Evolutionary conservation across 495 filamentous ascomycete genomes (phyloP).

Genomic region (Daldinia vernicosa): DNA sequence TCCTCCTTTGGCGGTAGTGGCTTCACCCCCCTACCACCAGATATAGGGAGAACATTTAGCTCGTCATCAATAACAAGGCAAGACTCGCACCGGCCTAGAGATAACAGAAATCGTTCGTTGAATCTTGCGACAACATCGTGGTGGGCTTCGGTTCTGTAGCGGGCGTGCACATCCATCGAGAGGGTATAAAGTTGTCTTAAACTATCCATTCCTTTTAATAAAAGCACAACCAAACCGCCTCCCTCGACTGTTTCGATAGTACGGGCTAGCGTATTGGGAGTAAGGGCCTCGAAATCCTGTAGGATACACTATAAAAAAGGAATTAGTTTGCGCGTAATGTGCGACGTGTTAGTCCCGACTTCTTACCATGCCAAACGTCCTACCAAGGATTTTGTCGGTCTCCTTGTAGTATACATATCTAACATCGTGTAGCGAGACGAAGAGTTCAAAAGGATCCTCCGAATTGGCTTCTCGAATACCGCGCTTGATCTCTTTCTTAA

Average conservation of each 20-base stretch:
- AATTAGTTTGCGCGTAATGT: slow-evolving; percentile 21
- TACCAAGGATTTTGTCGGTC: slow-evolving; percentile 98
- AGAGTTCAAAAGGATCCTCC: slow-evolving; percentile 97
- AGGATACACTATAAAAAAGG: slow-evolving; percentile 70
- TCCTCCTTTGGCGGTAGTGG: slow-evolving; percentile 80
- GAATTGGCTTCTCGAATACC: slow-evolving; percentile 94
- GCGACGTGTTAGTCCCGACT: neutral
- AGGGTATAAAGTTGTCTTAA: slow-evolving; percentile 97
- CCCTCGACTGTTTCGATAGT: slow-evolving; percentile 99
- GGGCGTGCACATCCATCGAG: slow-evolving; percentile 97
- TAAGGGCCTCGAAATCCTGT: slow-evolving; percentile 98
- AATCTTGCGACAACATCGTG: slow-evolving; percentile 95
- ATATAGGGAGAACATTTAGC: slow-evolving; percentile 96
- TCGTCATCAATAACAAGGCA: slow-evolving; percentile 98
- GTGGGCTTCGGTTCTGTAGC: slow-evolving; percentile 96
- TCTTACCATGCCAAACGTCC: slow-evolving; percentile 90
- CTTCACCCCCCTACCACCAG: slow-evolving; percentile 91
- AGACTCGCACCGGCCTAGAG: slow-evolving; percentile 89
- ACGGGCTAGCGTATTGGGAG: slow-evolving; percentile 91
- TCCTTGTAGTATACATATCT: slow-evolving; percentile 99
- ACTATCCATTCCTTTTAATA: slow-evolving; percentile 96
- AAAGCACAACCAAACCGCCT: slow-evolving; percentile 87
- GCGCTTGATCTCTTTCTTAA: slow-evolving; percentile 97
- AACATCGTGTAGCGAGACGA: slow-evolving; percentile 95
- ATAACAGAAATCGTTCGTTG: slow-evolving; percentile 97